Evolutionary conservation across 306 rosid species (phyloP).

Genomic region (Prunus fruticosa): DNA sequence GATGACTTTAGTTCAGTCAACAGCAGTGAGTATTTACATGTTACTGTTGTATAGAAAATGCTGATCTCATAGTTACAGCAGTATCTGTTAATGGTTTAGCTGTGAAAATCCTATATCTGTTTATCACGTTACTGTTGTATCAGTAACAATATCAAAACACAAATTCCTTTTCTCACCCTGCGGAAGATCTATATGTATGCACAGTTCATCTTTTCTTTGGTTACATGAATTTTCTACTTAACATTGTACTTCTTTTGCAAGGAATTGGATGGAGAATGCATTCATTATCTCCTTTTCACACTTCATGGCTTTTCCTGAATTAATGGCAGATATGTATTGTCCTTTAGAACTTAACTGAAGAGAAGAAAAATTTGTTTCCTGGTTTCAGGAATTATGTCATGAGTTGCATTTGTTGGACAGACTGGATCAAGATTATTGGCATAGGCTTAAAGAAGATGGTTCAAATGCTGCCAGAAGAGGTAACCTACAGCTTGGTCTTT

Average conservation of each 20-base stretch:
- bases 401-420: slow-evolving; percentile 70
- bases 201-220: not conserved
- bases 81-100: no score
- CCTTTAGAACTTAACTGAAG: slow-evolving; percentile 22
- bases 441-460: slow-evolving; percentile 65
- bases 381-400: slow-evolving; percentile 71
- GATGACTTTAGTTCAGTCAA: slow-evolving; percentile 67
- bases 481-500: slow-evolving; percentile 25
- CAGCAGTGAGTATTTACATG: slow-evolving; percentile 57
- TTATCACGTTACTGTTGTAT: no score
- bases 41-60: slow-evolving; percentile 13
- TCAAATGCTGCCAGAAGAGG: slow-evolving; percentile 68
- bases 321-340: not conserved
- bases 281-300: not conserved
- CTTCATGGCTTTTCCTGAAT: not conserved
- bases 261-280: not conserved
- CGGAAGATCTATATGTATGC: not conserved
- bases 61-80: no score
- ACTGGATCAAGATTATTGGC: slow-evolving; percentile 66
- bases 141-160: no score
- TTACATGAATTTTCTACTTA: not conserved
- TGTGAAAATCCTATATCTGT: no score
- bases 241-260: not conserved
- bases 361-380: slow-evolving; percentile 14
- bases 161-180: not conserved